These are phyloP conservation scores for Galeopsis tetrahit DNA, from an alignment of 257 asterid species.

Conservation along the genomic window DNA sequence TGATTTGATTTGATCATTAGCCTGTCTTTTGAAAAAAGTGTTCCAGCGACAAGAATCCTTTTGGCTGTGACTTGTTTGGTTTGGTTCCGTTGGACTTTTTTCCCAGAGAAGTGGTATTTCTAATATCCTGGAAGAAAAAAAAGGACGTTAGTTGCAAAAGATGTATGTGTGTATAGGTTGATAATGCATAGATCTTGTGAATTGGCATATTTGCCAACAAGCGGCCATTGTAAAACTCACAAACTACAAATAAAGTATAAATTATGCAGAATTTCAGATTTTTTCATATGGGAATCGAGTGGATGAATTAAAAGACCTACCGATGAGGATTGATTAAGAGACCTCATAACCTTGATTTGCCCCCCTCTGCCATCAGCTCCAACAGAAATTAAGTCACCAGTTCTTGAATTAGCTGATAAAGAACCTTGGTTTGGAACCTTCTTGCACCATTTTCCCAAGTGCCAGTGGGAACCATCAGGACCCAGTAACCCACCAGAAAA, in stretches of 20 bases:
- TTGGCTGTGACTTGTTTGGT: slow-evolving; percentile 49
- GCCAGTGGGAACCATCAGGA: slow-evolving; percentile 85
- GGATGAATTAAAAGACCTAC: slow-evolving; percentile 45
- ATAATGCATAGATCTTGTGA: not conserved
- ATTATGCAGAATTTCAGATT: not conserved
- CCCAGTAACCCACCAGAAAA: slow-evolving; percentile 80
- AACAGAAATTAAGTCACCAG: slow-evolving; percentile 75
- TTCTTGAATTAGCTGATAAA: slow-evolving; percentile 30
- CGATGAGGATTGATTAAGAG: slow-evolving; percentile 61
- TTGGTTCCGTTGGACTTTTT: slow-evolving; percentile 56
- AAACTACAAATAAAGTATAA: not conserved
- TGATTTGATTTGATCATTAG: slow-evolving; percentile 32
- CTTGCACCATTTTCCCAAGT: slow-evolving; percentile 97
- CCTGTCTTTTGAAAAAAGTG: slow-evolving; percentile 77
- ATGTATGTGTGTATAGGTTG: not conserved
- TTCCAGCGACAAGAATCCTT: slow-evolving; percentile 76
- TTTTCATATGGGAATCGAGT: not conserved
- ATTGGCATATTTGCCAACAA: not conserved
- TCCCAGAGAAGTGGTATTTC: slow-evolving; percentile 41
- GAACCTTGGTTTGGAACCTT: slow-evolving; percentile 54
- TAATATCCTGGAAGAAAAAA: slow-evolving; percentile 51
- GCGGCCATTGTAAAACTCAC: not conserved
- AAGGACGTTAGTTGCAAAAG: not conserved
- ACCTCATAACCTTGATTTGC: slow-evolving; percentile 70
- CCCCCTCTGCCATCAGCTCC: slow-evolving; percentile 99